Evolutionary conservation across 2,329 filamentous ascomycete species (phyloP).

Genomic region (Hortaea werneckii): DNA sequence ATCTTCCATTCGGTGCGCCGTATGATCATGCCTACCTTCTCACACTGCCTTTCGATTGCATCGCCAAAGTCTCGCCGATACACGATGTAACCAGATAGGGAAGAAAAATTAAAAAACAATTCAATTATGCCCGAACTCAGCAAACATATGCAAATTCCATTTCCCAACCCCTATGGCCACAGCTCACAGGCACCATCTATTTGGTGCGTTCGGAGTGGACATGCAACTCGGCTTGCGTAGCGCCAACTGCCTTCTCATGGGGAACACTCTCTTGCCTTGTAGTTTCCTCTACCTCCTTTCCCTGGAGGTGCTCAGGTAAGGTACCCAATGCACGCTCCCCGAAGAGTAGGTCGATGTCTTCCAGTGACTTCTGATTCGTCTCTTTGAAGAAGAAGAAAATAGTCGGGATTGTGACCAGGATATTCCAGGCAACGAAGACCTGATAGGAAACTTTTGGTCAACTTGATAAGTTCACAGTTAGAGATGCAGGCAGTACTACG

Average conservation of each 20-base stretch:
- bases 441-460: conserved; percentile 41
- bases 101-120: too few relatives aligned
- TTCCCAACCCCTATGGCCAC: too few relatives aligned
- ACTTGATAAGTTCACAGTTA: conserved; percentile 17
- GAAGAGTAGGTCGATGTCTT: conserved; percentile 27
- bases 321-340: conserved; percentile 31
- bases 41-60: too few relatives aligned
- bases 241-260: conserved; percentile 7
- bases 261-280: conserved; percentile 11
- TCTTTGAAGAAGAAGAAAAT: conserved; percentile 15
- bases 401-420: conserved; percentile 24
- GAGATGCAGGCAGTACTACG: conserved; percentile 30
- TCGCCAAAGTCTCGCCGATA: too few relatives aligned
- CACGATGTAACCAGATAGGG: too few relatives aligned
- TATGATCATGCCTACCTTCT: too few relatives aligned
- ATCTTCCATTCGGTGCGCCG: too few relatives aligned
- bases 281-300: conserved; percentile 23
- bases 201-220: conserved; percentile 1
- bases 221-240: conserved; percentile 5
- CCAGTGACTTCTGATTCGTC: conserved; percentile 22
- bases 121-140: too few relatives aligned
- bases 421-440: conserved; percentile 45
- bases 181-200: not conserved
- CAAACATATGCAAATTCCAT: too few relatives aligned
- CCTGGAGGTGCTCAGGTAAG: conserved; percentile 35